Conservation (phyloP, 2,329 filamentous ascomycete species). For the Esteya vermicola region DNA sequence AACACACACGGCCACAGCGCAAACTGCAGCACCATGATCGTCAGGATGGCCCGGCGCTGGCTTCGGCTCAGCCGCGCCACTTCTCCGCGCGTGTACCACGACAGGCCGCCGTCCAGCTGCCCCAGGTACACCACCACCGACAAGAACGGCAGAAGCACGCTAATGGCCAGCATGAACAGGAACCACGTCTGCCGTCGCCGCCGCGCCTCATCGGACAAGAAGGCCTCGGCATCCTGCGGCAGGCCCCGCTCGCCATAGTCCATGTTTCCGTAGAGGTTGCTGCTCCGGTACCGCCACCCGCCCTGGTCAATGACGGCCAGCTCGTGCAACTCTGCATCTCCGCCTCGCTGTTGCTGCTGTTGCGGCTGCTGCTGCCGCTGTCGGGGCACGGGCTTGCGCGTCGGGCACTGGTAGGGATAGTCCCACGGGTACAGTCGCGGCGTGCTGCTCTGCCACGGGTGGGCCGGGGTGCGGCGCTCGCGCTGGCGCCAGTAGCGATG, state of each 20-base stretch:
- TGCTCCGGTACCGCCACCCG: constrained; percentile 5
- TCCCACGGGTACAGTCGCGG: constrained; percentile 14
- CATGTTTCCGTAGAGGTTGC: background rate
- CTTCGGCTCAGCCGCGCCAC: constrained; percentile 22
- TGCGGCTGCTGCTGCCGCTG: constrained; percentile 5
- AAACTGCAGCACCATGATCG: constrained; percentile 16
- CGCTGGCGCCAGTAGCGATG: background rate
- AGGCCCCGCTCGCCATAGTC: constrained; percentile 7
- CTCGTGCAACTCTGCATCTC: constrained; percentile 11
- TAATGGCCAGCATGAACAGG: constrained; percentile 21
- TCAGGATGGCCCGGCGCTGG: constrained; percentile 21
- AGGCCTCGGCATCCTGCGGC: constrained; percentile 12
- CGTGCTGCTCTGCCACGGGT: background rate
- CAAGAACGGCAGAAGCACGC: constrained; percentile 30
- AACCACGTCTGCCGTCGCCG: constrained; percentile 23
- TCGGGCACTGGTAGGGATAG: no score
- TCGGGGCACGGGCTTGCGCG: no score
- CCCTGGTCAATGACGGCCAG: no score
- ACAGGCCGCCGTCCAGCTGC: constrained; percentile 28
- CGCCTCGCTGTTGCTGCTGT: constrained; percentile 2
- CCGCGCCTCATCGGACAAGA: constrained; percentile 15
- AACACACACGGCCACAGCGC: constrained; percentile 11
- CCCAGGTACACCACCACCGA: constrained; percentile 29
- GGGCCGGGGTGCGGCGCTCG: background rate
- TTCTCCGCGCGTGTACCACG: constrained; percentile 34